phyloP scores from a whole-genome alignment of 768 basidiomycete genomes.

The Collybia sordida region DNA sequence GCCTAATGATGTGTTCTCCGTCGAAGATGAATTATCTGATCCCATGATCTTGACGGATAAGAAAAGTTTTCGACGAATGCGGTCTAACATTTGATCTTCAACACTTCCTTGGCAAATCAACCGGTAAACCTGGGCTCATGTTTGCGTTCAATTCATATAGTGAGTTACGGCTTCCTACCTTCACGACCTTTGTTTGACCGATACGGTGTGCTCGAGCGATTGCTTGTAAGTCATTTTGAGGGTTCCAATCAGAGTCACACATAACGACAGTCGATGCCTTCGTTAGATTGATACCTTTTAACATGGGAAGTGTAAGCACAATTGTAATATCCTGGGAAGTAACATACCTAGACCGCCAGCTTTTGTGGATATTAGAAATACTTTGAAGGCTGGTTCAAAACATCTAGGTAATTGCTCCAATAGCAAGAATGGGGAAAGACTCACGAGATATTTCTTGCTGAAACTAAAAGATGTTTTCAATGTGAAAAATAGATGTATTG shows the following conservation, averaged over 20 bases:
- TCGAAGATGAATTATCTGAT: conserved; percentile 24
- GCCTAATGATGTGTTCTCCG: conserved; percentile 29
- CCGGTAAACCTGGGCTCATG: conserved; percentile 55
- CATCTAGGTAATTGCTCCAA: conserved; percentile 1
- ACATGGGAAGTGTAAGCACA: conserved; percentile 23
- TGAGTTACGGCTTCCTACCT: conserved; percentile 31
- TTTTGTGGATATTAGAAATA: conserved; percentile 69
- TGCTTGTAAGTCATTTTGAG: conserved; percentile 81
- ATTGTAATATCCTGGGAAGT: conserved; percentile 15
- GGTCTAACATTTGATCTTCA: conserved; percentile 75
- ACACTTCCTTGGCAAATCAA: conserved; percentile 69
- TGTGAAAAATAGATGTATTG: conserved; percentile 11
- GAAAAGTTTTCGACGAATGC: conserved; percentile 70
- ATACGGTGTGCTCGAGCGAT: conserved; percentile 85
- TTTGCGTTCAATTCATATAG: background rate
- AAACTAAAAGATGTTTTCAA: conserved; percentile 34
- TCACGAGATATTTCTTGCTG: conserved; percentile 58
- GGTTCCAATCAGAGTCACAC: conserved; percentile 72
- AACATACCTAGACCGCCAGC: conserved; percentile 66
- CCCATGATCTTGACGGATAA: conserved; percentile 65
- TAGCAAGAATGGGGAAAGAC: conserved; percentile 14
- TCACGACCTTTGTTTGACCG: conserved; percentile 71
- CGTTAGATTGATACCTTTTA: conserved; percentile 78
- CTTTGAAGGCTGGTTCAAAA: conserved; percentile 48
- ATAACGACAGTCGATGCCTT: conserved; percentile 80